phyloP scores from a whole-genome alignment of 2,329 filamentous ascomycete species.

The Chrysoporthe austroafricana region DNA sequence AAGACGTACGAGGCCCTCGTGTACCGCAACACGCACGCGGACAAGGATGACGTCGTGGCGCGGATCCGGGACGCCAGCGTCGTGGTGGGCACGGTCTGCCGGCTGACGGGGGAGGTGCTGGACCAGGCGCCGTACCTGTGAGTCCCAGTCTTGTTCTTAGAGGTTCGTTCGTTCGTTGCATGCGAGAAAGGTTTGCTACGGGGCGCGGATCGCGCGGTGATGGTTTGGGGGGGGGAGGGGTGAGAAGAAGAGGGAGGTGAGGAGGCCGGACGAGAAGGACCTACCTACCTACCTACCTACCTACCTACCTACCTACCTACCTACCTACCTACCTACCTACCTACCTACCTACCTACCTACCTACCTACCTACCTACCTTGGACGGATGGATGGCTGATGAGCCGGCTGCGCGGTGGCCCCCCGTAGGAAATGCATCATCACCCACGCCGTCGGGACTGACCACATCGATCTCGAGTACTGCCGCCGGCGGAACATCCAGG shows the following conservation, averaged over 20 bases:
- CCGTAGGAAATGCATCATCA: conserved; percentile 33
- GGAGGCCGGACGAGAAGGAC: neutral
- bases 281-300: too few relatives aligned
- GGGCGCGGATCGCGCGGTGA: too few relatives aligned
- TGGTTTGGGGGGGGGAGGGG: neutral
- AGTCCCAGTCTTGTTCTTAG: conserved; percentile 4
- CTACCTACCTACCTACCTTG: too few relatives aligned
- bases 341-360: too few relatives aligned
- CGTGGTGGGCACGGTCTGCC: conserved; percentile 33
- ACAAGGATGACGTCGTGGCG: conserved; percentile 24
- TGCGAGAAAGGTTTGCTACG: too few relatives aligned
- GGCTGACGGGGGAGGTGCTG: conserved; percentile 30
- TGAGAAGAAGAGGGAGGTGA: neutral
- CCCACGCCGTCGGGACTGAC: conserved; percentile 33
- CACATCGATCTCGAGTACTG: conserved; percentile 34
- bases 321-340: too few relatives aligned
- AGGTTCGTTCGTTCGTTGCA: too few relatives aligned
- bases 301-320: too few relatives aligned
- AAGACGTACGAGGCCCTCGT: conserved; percentile 24
- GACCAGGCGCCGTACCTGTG: conserved; percentile 32
- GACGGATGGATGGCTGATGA: neutral
- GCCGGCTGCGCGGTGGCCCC: neutral
- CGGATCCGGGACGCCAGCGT: conserved; percentile 35
- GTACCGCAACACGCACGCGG: conserved; percentile 22
- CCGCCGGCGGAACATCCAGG: conserved; percentile 30